A percentile compares a stretch with the other conserved stretches of the same genome.
Evolutionary conservation across 208 protist genomes (phyloP).

Genomic region (Trypanosoma scelopori): DNA sequence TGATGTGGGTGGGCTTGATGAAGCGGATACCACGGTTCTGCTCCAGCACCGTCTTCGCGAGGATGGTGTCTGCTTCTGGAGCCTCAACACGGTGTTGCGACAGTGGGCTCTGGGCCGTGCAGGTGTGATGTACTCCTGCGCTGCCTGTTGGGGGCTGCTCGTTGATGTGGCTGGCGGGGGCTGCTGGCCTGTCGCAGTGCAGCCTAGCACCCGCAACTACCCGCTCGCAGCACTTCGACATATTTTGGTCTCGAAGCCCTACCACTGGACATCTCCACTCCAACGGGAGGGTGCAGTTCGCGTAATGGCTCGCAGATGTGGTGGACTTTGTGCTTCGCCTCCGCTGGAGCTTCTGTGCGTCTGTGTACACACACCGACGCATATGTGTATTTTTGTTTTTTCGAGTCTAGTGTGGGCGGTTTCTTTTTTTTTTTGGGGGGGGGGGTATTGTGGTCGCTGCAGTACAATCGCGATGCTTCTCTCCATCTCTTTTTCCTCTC

Average conservation of each 20-base stretch:
- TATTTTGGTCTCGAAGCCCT: slow-evolving; percentile 10
- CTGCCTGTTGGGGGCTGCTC: slow-evolving; percentile 46
- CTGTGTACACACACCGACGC: too few relatives aligned
- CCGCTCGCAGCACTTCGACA: slow-evolving; percentile 31
- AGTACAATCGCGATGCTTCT: too few relatives aligned
- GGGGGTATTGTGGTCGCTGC: neutral
- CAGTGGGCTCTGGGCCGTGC: slow-evolving; percentile 27
- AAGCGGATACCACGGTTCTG: neutral
- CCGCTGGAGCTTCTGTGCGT: too few relatives aligned
- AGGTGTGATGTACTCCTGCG: slow-evolving; percentile 40
- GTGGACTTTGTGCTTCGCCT: too few relatives aligned
- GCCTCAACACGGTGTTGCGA: slow-evolving; percentile 55
- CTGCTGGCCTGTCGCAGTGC: slow-evolving; percentile 48
- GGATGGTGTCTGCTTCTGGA: slow-evolving; percentile 68
- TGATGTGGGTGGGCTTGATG: neutral
- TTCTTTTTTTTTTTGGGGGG: neutral
- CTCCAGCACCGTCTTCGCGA: slow-evolving; percentile 62
- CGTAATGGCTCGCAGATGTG: too few relatives aligned
- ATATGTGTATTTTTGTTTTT: slow-evolving; percentile 5
- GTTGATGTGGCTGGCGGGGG: slow-evolving; percentile 28
- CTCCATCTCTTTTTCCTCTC: slow-evolving; percentile 15
- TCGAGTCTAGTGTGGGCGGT: neutral
- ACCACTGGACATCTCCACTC: slow-evolving; percentile 41
- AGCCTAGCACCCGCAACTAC: slow-evolving; percentile 39
- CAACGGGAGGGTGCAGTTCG: slow-evolving; percentile 12